Base-by-base conservation (phyloP, 1,284 basidiomycete genomes). In the Psilocybe mexicana region DNA sequence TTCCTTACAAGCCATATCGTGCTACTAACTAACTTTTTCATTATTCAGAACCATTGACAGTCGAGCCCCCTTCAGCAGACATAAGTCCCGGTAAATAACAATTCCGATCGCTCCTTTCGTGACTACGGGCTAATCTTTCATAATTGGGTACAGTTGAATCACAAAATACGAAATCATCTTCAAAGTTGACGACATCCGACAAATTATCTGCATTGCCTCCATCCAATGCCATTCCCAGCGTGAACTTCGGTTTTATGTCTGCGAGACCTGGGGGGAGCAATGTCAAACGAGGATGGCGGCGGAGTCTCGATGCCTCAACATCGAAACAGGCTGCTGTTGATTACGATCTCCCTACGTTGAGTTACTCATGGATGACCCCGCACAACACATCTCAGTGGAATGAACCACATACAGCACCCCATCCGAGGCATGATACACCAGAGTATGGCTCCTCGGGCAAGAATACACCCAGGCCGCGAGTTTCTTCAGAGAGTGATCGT, bases 141-240 rank as follows among this genome's bases (percentile, higher is more conserved):
- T 26, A 44, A 36, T 43, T 30, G 14, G 43, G 2, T 51, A 51
- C 5, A 58, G 52, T 53, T 14, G 61, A 62, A 59, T 63, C 62
- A 11, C 62, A 63, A 44, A 58, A 54, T 23, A 61, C 62, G 7
- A 52, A 58, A 4, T 59, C 65, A 2, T 71, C 71, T 6, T 74
- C 72, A 5, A 70, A 69, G 6, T 67, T 71, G 24, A 80, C 79
- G 6, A 74, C 70, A n/a, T 77, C 76, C 6, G 76, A 78, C 63
- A 78, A 78, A 52, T 67, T 77, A 11, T 73, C 75, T 24, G 76
- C 73, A 14, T 65, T 78, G 10, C 75, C 75, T 23, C 57, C 63
- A 24, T 56, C 63, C 2, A 57, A 43, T 18, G n/a, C 67, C 1
- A 61, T 58, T 10, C 60, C 65, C n/a, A 61, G 52, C 43, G 57